Base-by-base conservation (phyloP, 1,139 yeast genomes). In the Taphrina wiesneri region DNA sequence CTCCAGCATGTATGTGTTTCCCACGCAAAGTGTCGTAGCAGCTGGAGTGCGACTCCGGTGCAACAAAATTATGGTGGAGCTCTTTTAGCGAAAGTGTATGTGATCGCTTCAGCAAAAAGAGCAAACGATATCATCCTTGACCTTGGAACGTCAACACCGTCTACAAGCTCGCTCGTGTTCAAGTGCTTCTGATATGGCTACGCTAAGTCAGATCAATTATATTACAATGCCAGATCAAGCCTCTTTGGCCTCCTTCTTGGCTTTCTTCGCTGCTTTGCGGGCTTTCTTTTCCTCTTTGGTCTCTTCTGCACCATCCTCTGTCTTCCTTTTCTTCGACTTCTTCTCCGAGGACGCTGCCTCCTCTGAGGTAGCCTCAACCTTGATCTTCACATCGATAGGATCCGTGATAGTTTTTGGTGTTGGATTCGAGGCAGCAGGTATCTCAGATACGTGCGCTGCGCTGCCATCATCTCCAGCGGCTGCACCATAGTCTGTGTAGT, bases 401-500 rank as follows among this genome's bases (percentile, higher is more conserved):
- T 32, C 67, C 13, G 59, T 25, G 32, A 54, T 39, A 9, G 59
- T 39, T 54, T 26, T 32, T 49, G 28, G 81, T 32, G 76, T 76
- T 83, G 81, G 78, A 81, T 81, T 68, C 23, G 41, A 11, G 30
- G 56, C 26, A 9, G 43, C 60, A 17, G 49, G 59, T 7, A 36
- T 47, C 23, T 43, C 60, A 9, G 53, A 26, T 11, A 59, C 36
- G 7, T 39, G 43, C n/a, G 39, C 30, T 21, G 76, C 79, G 78
- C 74, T 72, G 28, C 75, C 71, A 57, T 71, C 73, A 56, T 74
- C 70, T 23, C 74, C 70, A 46, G 73, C 71, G 49, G 77, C 68
- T 67, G 85, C 84, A 70, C 75, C 79, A 73, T 87, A 88, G 75
- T 90, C 91, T 73, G 87, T 89, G 78, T 93, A 95, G 65, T 85